phyloP scores from a whole-genome alignment of 768 basidiomycete species.

The Amanita brunnescens region DNA sequence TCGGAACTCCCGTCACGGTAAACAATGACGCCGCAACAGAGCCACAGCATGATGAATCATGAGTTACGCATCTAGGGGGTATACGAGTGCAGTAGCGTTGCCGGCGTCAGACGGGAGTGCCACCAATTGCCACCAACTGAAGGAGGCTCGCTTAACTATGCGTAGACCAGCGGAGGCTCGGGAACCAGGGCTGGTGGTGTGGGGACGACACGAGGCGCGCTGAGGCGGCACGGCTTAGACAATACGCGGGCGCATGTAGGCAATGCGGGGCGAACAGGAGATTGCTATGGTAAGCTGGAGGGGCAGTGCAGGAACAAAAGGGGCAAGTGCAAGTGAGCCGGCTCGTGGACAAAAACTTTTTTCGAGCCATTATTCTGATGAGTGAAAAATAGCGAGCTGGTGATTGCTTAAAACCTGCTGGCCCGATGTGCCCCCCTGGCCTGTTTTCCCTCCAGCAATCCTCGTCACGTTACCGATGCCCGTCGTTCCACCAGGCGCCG shows the following conservation, averaged over 20 bases:
- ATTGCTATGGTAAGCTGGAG: not conserved
- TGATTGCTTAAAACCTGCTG: not conserved
- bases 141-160: not conserved
- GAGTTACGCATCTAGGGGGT: not conserved
- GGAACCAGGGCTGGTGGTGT: not conserved
- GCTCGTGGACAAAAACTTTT: not conserved
- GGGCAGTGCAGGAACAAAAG: not conserved
- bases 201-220: not conserved
- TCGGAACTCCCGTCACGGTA: too few relatives aligned
- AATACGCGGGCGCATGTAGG: not conserved
- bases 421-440: not conserved
- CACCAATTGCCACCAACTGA: too few relatives aligned
- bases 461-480: slow-evolving; percentile 3
- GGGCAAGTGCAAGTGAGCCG: not conserved
- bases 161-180: not conserved
- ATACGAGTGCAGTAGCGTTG: not conserved
- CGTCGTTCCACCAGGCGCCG: slow-evolving; percentile 1
- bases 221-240: not conserved
- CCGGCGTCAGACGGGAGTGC: too few relatives aligned
- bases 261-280: not conserved
- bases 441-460: not conserved
- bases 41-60: too few relatives aligned
- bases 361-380: not conserved
- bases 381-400: not conserved
- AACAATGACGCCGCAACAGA: too few relatives aligned